Base-by-base conservation (phyloP, 2,329 filamentous ascomycete genomes). In the Sarocladium oryzae region DNA sequence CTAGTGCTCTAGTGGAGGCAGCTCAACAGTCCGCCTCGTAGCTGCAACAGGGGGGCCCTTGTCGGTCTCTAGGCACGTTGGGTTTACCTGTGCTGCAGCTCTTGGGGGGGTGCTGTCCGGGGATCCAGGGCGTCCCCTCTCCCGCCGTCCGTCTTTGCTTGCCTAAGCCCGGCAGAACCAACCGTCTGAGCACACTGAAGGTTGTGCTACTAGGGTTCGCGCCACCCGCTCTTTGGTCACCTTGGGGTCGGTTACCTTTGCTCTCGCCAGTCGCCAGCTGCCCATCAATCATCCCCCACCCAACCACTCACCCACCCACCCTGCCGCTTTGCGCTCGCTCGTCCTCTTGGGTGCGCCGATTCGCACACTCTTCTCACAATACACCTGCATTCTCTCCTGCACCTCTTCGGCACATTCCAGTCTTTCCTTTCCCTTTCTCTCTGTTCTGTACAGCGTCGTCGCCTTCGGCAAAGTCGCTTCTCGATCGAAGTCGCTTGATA, bases 341-440 rank as follows among this genome's bases (percentile, higher is more conserved):
- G 56, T 56, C 54, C 54, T 49, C 36, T 43, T 43, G 40, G 37
- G 21, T 43, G 40, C 13, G 40, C 40, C 21, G 40, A n/a, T 50
- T 55, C 48, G 20, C 50, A 24, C 51, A 40, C 45, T 53, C 54
- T 51, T 54, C 51, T 52, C 55, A 43, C 45, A n/a, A n/a, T n/a
- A n/a, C 53, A 54, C 57, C 55, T 59, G 60, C 60, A 46, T 62
- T 61, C 57, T 54, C 54, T 51, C 49, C 52, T 56, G 40, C 24
- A 30, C 20, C 46, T 53, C 48, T 51, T 56, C 46, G 28, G 33
- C 45, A 43, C 53, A 55, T 55, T 53, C 53, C 53, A 53, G 51
- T 55, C 53, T 30, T 41, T 53, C 51, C 20, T 53, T 55, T 49
- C 30, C 21, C 21, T 43, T 32, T 11, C 32, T 11, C 32, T 49